Evolutionary conservation across 2,329 filamentous ascomycete species (phyloP).

Genomic region (Thyridium curvatum): DNA sequence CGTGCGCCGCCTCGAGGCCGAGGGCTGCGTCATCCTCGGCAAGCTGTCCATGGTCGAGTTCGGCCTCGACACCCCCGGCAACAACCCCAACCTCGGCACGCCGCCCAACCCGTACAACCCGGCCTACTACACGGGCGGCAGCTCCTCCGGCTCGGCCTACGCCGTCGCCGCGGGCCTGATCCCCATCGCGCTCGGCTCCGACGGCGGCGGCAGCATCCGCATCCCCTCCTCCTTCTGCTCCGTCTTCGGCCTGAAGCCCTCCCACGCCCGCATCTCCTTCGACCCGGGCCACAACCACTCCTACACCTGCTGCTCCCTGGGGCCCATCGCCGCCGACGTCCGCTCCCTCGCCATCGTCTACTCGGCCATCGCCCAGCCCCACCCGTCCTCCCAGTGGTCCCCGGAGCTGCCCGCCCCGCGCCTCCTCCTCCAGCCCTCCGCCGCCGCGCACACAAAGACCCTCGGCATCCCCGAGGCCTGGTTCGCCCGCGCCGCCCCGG

Average conservation of each 20-base stretch:
- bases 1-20: slow-evolving; percentile 62
- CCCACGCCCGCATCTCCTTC: slow-evolving; percentile 59
- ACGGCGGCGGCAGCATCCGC: slow-evolving; percentile 69
- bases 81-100: slow-evolving; percentile 67
- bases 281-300: slow-evolving; percentile 53
- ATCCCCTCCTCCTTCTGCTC: slow-evolving; percentile 69
- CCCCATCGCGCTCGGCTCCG: slow-evolving; percentile 65
- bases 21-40: slow-evolving; percentile 65
- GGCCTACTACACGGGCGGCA: slow-evolving; percentile 70
- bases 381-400: slow-evolving; percentile 52
- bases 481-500: slow-evolving; percentile 43
- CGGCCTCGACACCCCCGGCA: slow-evolving; percentile 68
- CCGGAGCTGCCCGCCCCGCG: slow-evolving; percentile 16
- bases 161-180: slow-evolving; percentile 64
- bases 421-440: slow-evolving; percentile 8
- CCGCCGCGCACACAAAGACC: slow-evolving; percentile 28
- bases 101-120: slow-evolving; percentile 70
- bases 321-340: slow-evolving; percentile 62
- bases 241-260: slow-evolving; percentile 68
- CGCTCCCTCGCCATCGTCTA: slow-evolving; percentile 61
- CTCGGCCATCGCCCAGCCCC: slow-evolving; percentile 57
- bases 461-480: slow-evolving; percentile 61
- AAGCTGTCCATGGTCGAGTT: slow-evolving; percentile 75
- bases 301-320: slow-evolving; percentile 57
- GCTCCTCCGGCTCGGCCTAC: slow-evolving; percentile 68